phyloP scores from a whole-genome alignment of 1,284 basidiomycete genomes.

The Irpex sp. region DNA sequence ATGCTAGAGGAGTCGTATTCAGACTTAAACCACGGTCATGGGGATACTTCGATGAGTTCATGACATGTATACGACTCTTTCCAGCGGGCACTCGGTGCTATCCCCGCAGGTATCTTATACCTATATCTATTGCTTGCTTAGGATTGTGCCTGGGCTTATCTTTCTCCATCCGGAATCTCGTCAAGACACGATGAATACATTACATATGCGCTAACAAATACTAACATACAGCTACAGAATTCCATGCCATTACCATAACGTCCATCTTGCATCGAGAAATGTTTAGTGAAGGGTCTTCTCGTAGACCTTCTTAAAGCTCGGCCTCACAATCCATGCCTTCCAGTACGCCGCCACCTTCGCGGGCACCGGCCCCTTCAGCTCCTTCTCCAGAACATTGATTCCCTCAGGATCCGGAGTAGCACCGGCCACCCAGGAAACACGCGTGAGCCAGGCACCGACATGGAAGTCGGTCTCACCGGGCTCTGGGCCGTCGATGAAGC shows the following conservation, averaged over 20 bases:
- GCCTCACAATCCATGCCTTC: slow-evolving; percentile 47
- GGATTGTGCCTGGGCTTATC: no score
- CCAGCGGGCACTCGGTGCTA: neutral
- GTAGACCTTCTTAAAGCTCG: slow-evolving; percentile 58
- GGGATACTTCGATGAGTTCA: neutral
- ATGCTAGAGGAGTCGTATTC: slow-evolving; percentile 54
- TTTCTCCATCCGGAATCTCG: neutral
- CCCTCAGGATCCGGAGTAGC: slow-evolving; percentile 33
- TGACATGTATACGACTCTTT: neutral
- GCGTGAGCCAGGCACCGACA: slow-evolving; percentile 48
- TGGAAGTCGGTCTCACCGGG: slow-evolving; percentile 57
- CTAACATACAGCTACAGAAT: neutral
- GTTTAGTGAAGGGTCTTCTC: slow-evolving; percentile 41
- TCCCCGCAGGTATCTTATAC: neutral
- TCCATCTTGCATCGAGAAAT: neutral
- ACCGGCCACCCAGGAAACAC: slow-evolving; percentile 35
- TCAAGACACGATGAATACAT: neutral
- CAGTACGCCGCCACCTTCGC: slow-evolving; percentile 41
- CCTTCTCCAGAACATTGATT: slow-evolving; percentile 35
- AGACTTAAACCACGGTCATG: slow-evolving; percentile 26
- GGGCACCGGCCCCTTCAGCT: slow-evolving; percentile 35
- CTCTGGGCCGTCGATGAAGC: slow-evolving; percentile 44
- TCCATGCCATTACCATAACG: neutral
- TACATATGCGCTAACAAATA: neutral
- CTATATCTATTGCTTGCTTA: neutral